Evolutionary conservation across 805 yeast species (phyloP).

Genomic region (Candida stauntonica): DNA sequence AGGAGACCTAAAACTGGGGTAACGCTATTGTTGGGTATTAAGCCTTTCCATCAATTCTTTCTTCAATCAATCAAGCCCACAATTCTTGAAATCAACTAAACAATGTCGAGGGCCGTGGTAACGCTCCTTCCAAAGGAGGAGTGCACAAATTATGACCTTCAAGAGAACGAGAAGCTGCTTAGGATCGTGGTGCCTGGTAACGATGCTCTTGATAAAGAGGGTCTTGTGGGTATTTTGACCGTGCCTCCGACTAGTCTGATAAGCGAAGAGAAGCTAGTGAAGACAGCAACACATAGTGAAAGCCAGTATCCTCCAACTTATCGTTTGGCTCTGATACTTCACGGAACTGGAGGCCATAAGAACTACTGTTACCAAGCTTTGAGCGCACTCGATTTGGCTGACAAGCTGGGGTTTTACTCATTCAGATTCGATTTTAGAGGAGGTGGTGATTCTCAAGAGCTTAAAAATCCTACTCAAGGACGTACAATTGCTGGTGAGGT

Average conservation of each 20-base stretch:
- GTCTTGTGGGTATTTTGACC: neutral
- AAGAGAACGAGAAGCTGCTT: neutral
- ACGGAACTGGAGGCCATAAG: slow-evolving; percentile 84
- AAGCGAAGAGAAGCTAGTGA: neutral
- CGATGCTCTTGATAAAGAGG: neutral
- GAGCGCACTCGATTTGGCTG: slow-evolving; percentile 57
- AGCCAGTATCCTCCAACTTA: slow-evolving; percentile 32
- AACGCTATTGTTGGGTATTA: too few relatives aligned
- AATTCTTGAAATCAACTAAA: too few relatives aligned
- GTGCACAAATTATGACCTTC: neutral
- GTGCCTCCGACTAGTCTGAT: neutral
- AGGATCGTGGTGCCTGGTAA: neutral
- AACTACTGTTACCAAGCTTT: slow-evolving; percentile 68
- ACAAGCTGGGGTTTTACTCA: slow-evolving; percentile 54
- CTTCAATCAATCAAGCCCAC: too few relatives aligned
- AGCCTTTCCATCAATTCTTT: too few relatives aligned
- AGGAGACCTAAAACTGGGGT: too few relatives aligned
- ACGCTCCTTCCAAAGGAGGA: too few relatives aligned
- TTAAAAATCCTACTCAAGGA: slow-evolving; percentile 34
- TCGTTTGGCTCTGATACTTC: slow-evolving; percentile 59
- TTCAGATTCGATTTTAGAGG: slow-evolving; percentile 82
- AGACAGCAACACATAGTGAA: neutral
- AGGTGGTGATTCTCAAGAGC: slow-evolving; percentile 69
- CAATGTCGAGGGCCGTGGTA: too few relatives aligned
- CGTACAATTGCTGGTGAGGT: slow-evolving; percentile 60